Evolutionary conservation across 1,284 basidiomycete genomes (phyloP), one percentile per base, ranked within the genome.

Genomic region (Crepidotus sp.): DNA sequence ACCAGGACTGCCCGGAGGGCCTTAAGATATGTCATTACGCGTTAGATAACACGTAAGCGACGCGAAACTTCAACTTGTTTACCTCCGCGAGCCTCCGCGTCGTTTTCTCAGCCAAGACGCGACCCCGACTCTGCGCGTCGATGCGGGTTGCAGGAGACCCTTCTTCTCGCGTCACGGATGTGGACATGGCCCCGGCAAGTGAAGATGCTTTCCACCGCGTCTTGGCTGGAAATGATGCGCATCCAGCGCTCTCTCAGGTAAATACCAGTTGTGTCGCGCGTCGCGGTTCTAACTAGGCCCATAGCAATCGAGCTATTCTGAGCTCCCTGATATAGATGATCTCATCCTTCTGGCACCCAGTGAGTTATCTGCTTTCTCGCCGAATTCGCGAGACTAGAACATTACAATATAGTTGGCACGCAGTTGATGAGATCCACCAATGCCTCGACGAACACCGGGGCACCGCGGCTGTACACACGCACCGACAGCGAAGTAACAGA

Each of bases 261-360:
- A 22, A 22, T 22, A 6, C 29, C 31, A 19, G 40, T 41, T 11
- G 10, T 30, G 4, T 13, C 15, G 15, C 36, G 21, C 35, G 2
- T 25, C 26, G 35, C 38, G 27, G n/a, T n/a, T 33, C 21, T n/a
- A 11, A 4, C 42, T 36, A n/a, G n/a, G 15, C 10, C 6, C 27
- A 6, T 14, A 49, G 47, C 21, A 45, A 33, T 49, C 47, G 0
- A 49, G 35, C 35, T 49, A 37, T 34, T 45, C 39, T 1, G 38
- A 45, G n/a, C 40, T 47, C 8, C 34, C 38, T 9, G 42, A 45
- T 21, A 45, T 45, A 11, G 25, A 15, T 6, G 45, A 51, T 4
- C 38, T 51, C 6, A 57, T 56, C n/a, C 24, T 38, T 11, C 19
- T 18, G 8, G 44, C 43, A 2, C 49, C 45, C 15, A 34, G 45